Evolutionary conservation across 306 rosid species (phyloP).

Genomic region (Quercus suber): DNA sequence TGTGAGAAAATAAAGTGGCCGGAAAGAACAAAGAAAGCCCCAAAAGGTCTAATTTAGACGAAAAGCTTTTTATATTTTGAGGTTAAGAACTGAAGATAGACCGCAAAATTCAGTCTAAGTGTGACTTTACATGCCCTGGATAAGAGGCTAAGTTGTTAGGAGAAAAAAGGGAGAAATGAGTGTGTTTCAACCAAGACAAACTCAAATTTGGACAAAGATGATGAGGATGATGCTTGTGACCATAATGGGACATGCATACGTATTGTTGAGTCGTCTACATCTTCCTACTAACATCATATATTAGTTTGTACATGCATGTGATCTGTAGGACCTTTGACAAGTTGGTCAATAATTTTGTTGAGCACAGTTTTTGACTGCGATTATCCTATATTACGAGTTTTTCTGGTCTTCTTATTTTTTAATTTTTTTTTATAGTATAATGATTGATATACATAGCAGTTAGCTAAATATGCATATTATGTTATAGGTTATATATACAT

Average conservation of each 20-base stretch:
- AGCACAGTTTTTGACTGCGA: neutral
- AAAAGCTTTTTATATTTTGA: neutral
- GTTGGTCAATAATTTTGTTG: neutral
- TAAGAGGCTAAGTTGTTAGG: neutral
- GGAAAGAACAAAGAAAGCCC: neutral
- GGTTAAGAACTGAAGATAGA: neutral
- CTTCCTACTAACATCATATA: neutral
- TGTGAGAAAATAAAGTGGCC: neutral
- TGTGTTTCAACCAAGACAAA: neutral
- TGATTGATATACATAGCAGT: too few relatives aligned
- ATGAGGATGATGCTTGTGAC: neutral
- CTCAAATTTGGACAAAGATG: neutral
- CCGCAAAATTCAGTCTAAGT: neutral
- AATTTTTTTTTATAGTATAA: too few relatives aligned
- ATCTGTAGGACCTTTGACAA: neutral
- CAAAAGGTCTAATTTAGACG: neutral
- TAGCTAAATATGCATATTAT: too few relatives aligned
- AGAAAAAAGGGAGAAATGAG: neutral
- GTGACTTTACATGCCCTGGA: slow-evolving; percentile 4
- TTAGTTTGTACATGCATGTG: neutral
- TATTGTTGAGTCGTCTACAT: neutral
- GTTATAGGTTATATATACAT: too few relatives aligned
- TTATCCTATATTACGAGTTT: neutral
- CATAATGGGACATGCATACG: neutral
- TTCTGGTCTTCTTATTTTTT: too few relatives aligned